Base-by-base conservation (phyloP, 129 eudicot genomes). In the Pseudognaphalium luteoalbum region DNA sequence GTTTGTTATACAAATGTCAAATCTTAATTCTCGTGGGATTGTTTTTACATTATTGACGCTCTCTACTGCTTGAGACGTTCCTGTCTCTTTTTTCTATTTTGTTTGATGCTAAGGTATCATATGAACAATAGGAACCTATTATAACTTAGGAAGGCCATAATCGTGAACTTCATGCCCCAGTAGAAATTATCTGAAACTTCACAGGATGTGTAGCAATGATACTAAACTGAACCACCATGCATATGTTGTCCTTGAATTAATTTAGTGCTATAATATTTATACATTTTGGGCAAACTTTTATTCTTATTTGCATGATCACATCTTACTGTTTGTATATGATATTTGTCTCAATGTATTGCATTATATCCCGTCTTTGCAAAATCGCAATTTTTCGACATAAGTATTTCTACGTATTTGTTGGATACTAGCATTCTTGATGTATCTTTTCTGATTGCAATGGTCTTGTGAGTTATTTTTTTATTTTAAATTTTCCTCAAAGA, bases 61-160 rank as follows among this genome's bases (percentile, higher is more conserved):
- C 30, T 4, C 6, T 17, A 57, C 63, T 57, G 25, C 14, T 57
- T 57, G 29, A 19, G 25, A 5, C 62, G n/a, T 16, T n/a, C 25
- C 62, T 44, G 17, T 44, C 52, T 44, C 52, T 12, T 44, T 17
- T 44, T 3, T 12, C 17, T 44, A 44, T 44, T 44, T 12, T 2
- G 52, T 44, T 44, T 44, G 52, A 75, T 64, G 79, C 47, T 11
- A 62, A 75, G n/a, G 72, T 61, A 61, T 74, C 21, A 41, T 74
- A 41, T 61, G 28, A 62, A 21, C 72, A 50, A 34, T 52, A 51
- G 67, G 56, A 76, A 66, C 25, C 42, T 56, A 39, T 66, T 19
- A 66, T 52, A 65, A 66, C 39, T 54, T 76, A 44, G 21, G 62
- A 50, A 2, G 50, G 16, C 51, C 8, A 50, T 65, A 32, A 33